Base-by-base conservation (phyloP, 1,284 basidiomycete genomes). In the Paramarasmius palmivorus region DNA sequence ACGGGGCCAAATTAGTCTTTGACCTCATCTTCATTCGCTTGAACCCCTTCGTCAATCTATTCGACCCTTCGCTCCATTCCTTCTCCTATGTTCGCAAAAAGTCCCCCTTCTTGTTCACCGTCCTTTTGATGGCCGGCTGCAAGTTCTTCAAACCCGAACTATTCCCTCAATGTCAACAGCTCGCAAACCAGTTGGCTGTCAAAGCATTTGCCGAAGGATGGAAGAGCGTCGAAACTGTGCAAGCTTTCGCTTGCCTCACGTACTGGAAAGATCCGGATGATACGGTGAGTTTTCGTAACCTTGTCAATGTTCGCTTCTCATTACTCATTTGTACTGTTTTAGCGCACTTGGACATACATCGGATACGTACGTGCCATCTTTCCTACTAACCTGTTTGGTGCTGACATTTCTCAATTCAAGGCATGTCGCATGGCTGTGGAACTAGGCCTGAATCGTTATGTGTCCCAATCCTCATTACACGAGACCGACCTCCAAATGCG, bases 211-310 rank as follows among this genome's bases (percentile, higher is more conserved):
- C 82, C 12, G 88, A 92, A 57, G 78, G 76, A 22, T 85, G 82
- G 78, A 90, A 90, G 65, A 77, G 82, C 52, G 83, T 94, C 41
- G 92, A 93, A 66, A 83, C 92, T 17, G 83, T 90, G 2, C 92
- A 94, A 68, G 89, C 91, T 25, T 89, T 92, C 66, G 85, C 88
- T 7, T 89, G 90, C 60, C 74, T 93, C 53, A 90, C 87, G 35
- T 93, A 93, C 66, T 94, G 92, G 92, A 88, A 82, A 69, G 90
- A 92, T 63, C 86, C 88, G 35, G 83, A 90, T 59, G 90, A 92
- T 61, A 87, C 81, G 52, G 87, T 88, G 59, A 53, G 79, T 74
- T 29, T n/a, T 12, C 29, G 6, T 53, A 48, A 44, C 44, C 35
- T 42, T 58, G 49, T 45, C 19, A 55, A 40, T 53, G 36, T 34